Evolutionary conservation across 306 rosid genomes (phyloP).

Genomic region (Gastrolobium bilobum): DNA sequence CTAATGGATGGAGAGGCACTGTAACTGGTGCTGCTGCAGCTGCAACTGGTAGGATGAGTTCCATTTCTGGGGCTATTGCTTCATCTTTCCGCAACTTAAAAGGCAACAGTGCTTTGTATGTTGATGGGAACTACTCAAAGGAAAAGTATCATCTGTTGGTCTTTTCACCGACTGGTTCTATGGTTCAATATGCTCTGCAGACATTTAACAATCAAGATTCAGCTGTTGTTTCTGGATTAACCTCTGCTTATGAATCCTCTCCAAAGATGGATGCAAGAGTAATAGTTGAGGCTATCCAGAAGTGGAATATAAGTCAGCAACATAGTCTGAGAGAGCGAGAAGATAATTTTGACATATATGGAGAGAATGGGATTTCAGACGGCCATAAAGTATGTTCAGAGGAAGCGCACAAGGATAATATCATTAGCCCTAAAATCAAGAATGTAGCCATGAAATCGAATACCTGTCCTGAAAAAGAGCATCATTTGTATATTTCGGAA

Average conservation of each 20-base stretch:
- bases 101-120: constrained; percentile 54
- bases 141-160: constrained; percentile 69
- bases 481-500: constrained; percentile 77
- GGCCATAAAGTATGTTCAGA: constrained; percentile 59
- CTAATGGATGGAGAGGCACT: constrained; percentile 77
- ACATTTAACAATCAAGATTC: constrained; percentile 54
- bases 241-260: constrained; percentile 55
- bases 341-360: constrained; percentile 76
- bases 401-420: constrained; percentile 55
- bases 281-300: constrained; percentile 77
- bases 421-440: constrained; percentile 51
- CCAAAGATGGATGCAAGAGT: constrained; percentile 63
- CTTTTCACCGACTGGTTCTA: constrained; percentile 73
- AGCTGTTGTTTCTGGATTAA: constrained; percentile 54
- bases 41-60: constrained; percentile 68
- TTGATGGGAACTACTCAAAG: constrained; percentile 57
- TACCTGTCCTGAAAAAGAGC: constrained; percentile 59
- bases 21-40: constrained; percentile 87
- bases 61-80: constrained; percentile 74
- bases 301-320: constrained; percentile 78
- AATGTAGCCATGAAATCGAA: constrained; percentile 52
- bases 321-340: constrained; percentile 66
- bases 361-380: constrained; percentile 66
- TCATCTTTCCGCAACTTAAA: constrained; percentile 69
- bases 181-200: constrained; percentile 73